Evolutionary conservation across 495 filamentous ascomycete genomes (phyloP), one percentile per base, ranked within the genome.

Genomic region (Xanthoparmelia taractica): DNA sequence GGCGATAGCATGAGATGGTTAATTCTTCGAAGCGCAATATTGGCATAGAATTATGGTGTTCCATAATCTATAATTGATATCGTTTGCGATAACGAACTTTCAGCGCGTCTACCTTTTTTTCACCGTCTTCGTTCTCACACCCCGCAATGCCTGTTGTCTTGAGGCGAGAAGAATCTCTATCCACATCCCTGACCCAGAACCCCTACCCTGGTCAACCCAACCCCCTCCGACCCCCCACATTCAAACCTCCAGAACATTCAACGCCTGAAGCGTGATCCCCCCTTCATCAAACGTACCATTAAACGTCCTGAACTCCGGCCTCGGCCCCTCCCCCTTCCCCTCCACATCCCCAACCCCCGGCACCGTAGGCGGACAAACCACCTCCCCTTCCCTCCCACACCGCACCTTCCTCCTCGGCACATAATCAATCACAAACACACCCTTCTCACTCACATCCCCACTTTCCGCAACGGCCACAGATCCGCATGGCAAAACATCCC

Each of bases 401-500:
- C 7, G 29, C 27, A 52, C 27, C 15, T 31, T 52, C 1, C 6
- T 52, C 0, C 13, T 18, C 13, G 27, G 3, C 1, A 52, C 48
- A 15, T 31, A 52, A 13, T 52, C 48, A 18, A 52, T 31, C 4
- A 29, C 25, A 10, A 52, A 52, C 15, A 31, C 4, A 4, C 15
- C 48, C 17, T 31, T 8, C 15, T 52, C 48, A 11, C 7, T 12
- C 10, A 20, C 2, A 25, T 25, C 11, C n/a, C 23, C 45, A 25
- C 45, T 48, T 0, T 48, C 45, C 25, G 45, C 45, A 25, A 48
- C 25, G 10, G 23, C 23, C 10, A 25, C 23, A 12, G 10, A 25
- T 13, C 48, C 48, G 27, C 48, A 52, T n/a, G 27, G 48, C 48
- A 31, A 52, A 52, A 18, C 48, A 52, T n/a, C n/a, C n/a, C n/a